phyloP scores from a whole-genome alignment of 495 filamentous ascomycete genomes.

The Talaromyces adpressus region DNA sequence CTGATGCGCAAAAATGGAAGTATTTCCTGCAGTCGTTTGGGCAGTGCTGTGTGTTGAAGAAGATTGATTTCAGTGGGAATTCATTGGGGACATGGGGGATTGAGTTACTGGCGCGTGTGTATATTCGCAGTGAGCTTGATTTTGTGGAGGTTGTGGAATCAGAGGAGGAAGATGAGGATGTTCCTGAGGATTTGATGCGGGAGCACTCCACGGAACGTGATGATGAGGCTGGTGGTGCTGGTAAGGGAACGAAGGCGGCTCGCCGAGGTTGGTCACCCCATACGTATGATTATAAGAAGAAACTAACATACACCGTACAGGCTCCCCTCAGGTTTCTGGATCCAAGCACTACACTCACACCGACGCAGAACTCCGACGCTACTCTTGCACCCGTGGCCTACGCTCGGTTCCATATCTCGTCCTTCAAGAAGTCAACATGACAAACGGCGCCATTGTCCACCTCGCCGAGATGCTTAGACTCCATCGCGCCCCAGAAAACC shows the following conservation, averaged over 20 bases:
- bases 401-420: slow-evolving; percentile 40
- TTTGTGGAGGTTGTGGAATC: slow-evolving; percentile 17
- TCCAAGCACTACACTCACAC: slow-evolving; percentile 7
- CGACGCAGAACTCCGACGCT: slow-evolving; percentile 18
- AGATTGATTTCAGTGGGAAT: slow-evolving; percentile 40
- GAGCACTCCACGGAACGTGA: not conserved
- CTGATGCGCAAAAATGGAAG: slow-evolving; percentile 35
- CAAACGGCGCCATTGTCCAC: slow-evolving; percentile 31
- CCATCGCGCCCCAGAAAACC: slow-evolving; percentile 33
- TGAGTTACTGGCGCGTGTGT: slow-evolving; percentile 36
- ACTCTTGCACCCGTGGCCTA: slow-evolving; percentile 32
- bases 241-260: not conserved
- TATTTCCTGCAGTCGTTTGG: slow-evolving; percentile 35
- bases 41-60: slow-evolving; percentile 34
- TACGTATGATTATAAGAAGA: too few relatives aligned
- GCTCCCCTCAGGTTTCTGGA: not conserved
- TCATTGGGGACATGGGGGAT: slow-evolving; percentile 30
- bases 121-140: slow-evolving; percentile 32
- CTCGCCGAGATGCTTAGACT: slow-evolving; percentile 34
- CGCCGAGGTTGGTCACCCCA: not conserved
- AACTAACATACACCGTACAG: not conserved
- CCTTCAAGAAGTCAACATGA: slow-evolving; percentile 28
- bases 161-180: slow-evolving; percentile 7
- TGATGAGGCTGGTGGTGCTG: not conserved
- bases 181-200: not conserved